These are phyloP conservation scores for Elsinoe arachidis DNA, from an alignment of 2,329 filamentous ascomycete species.

Conservation along the genomic window DNA sequence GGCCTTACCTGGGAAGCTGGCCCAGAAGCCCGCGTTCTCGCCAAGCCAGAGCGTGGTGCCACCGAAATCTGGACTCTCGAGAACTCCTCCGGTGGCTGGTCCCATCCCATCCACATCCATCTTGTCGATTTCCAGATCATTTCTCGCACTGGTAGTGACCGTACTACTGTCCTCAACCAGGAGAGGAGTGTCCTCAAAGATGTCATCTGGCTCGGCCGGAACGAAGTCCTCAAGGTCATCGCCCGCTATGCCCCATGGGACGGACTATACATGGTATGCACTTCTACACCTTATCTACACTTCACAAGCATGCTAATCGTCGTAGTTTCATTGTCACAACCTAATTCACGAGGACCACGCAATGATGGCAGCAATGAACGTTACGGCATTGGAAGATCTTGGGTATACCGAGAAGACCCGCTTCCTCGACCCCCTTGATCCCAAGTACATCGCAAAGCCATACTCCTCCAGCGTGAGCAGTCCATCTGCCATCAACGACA, in stretches of 20 bases:
- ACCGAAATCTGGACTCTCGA: conserved; percentile 32
- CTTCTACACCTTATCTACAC: neutral
- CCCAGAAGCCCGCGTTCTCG: conserved; percentile 26
- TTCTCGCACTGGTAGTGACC: conserved; percentile 37
- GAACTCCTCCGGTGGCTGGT: conserved; percentile 43
- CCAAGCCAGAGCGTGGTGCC: conserved; percentile 26
- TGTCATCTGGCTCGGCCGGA: conserved; percentile 46
- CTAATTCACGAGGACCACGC: conserved; percentile 27
- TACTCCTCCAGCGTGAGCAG: conserved; percentile 9
- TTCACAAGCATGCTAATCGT: neutral
- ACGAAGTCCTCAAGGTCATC: conserved; percentile 44
- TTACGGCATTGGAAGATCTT: conserved; percentile 29
- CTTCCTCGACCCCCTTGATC: conserved; percentile 21
- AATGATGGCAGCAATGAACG: conserved; percentile 39
- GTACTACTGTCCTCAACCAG: conserved; percentile 39
- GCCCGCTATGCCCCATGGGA: conserved; percentile 47
- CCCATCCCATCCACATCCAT: conserved; percentile 50
- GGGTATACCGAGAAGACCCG: conserved; percentile 26
- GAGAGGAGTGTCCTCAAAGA: conserved; percentile 50
- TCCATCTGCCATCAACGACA: conserved; percentile 2
- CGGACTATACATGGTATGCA: conserved; percentile 39
- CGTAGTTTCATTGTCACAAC: conserved; percentile 16
- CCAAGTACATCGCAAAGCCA: conserved; percentile 18
- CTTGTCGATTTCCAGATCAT: conserved; percentile 51
- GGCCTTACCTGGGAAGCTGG: conserved; percentile 27